Base-by-base conservation (phyloP, 768 basidiomycete genomes). In the Boletus sp. region DNA sequence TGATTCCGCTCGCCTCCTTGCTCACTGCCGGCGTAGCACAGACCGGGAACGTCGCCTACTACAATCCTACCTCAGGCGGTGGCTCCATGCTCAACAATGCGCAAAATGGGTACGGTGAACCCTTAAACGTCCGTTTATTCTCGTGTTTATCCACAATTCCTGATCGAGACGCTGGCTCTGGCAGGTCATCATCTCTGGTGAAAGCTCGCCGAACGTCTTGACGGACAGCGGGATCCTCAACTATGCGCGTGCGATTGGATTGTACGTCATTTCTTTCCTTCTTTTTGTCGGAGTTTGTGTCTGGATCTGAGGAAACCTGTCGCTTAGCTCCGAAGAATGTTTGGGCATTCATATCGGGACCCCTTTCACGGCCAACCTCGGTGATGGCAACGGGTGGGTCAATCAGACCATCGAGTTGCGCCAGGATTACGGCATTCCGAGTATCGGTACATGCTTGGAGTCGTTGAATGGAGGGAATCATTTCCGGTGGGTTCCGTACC, bases 181-280 rank as follows among this genome's bases (percentile, higher is more conserved):
- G 3, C 42, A 80, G 79, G 77, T 89, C 46, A 87, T 90, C 59
- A 79, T 89, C 53, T 89, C 87, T 2, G 85, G 81, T 0, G 62
- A 78, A 41, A 88, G 86, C 63, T 85, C 84, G 8, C 71, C 81
- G 0, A 72, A 20, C 0, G 82, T 88, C 15, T 77, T 87, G 50
- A 84, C 80, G 0, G 77, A 83, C 52, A 60, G 69, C 29, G 86
- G 86, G 0, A 65, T 87, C 48, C 42, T 83, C 45, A 86, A 85
- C 61, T 88, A 77, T 64, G 86, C 84, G 0, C 76, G 69, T 35
- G 80, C 85, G 5, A 80, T 87, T 52, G 85, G 84, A 15, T 87
- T 86, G 86, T 87, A 61, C 59, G 80, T 71, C 29, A 24, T 14
- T 11, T 32, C n/a, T 3, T 20, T 17, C 8, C 2, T 12, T 33